Conservation (phyloP, 2,329 filamentous ascomycete genomes). For the Penicillium paneum region DNA sequence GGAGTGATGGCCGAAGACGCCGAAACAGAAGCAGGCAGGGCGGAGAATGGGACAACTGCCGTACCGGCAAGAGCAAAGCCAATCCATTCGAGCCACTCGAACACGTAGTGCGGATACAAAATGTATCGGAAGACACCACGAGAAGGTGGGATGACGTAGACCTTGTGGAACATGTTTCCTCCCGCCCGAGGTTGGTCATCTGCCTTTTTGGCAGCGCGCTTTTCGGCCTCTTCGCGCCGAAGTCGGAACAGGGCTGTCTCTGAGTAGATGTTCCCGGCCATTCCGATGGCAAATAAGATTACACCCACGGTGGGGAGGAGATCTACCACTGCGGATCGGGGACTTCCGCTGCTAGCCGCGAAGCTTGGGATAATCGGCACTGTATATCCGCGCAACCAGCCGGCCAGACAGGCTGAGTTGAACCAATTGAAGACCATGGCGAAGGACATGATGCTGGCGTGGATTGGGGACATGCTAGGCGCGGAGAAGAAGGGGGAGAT, state of each 20-base stretch:
- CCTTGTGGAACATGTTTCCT: slow-evolving; percentile 65
- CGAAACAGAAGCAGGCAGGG: neutral
- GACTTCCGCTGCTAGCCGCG: slow-evolving; percentile 10
- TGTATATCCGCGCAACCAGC: slow-evolving; percentile 80
- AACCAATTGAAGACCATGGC: slow-evolving; percentile 72
- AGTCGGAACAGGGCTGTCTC: slow-evolving; percentile 89
- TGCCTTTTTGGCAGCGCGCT: slow-evolving; percentile 52
- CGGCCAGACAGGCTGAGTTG: slow-evolving; percentile 74
- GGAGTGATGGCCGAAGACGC: slow-evolving; percentile 13
- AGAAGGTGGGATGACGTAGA: slow-evolving; percentile 79
- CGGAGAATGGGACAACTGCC: slow-evolving; percentile 30
- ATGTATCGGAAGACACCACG: slow-evolving; percentile 78
- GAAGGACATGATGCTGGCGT: slow-evolving; percentile 61
- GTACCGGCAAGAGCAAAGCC: slow-evolving; percentile 70
- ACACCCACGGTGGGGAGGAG: slow-evolving; percentile 60
- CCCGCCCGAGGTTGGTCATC: slow-evolving; percentile 33
- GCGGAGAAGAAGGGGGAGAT: slow-evolving; percentile 74
- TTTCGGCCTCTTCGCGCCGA: slow-evolving; percentile 61
- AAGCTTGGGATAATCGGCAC: slow-evolving; percentile 33
- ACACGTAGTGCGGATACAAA: slow-evolving; percentile 90
- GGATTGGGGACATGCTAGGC: slow-evolving; percentile 89
- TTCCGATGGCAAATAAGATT: slow-evolving; percentile 70
- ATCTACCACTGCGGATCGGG: slow-evolving; percentile 15
- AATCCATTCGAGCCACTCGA: slow-evolving; percentile 93
- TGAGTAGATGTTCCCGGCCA: slow-evolving; percentile 79